phyloP scores from a whole-genome alignment of 441 rosid species.

The Melastoma candidum region DNA sequence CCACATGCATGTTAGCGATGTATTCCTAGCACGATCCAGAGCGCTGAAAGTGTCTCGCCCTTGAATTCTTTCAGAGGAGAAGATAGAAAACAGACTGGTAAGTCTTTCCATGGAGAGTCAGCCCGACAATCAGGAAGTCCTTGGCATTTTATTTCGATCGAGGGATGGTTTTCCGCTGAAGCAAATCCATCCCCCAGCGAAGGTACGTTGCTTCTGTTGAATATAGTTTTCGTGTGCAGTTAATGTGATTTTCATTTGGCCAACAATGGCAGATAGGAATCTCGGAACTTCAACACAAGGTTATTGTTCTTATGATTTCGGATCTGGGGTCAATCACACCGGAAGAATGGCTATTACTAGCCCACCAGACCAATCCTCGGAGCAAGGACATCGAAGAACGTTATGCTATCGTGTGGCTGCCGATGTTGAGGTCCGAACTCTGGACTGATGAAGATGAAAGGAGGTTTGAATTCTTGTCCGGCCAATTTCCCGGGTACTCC shows the following conservation, averaged over 20 bases:
- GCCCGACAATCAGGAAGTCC: constrained; percentile 59
- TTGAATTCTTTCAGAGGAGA: constrained; percentile 31
- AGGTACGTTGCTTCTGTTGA: constrained; percentile 19
- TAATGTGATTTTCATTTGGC: constrained; percentile 12
- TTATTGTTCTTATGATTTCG: constrained; percentile 50
- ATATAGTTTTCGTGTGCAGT: neutral
- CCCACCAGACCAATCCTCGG: constrained; percentile 45
- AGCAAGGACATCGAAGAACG: constrained; percentile 24
- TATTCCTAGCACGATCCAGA: neutral
- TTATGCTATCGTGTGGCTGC: constrained; percentile 60
- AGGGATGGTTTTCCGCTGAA: constrained; percentile 52
- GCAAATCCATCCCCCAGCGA: constrained; percentile 34
- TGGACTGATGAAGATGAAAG: constrained; percentile 50
- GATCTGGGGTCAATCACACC: constrained; percentile 41
- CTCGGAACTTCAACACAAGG: constrained; percentile 49
- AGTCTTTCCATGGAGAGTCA: constrained; percentile 29
- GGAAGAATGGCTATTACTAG: constrained; percentile 44
- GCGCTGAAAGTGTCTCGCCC: constrained; percentile 1
- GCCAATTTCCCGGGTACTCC: constrained; percentile 59
- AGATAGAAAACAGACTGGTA: constrained; percentile 43
- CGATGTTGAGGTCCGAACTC: constrained; percentile 32
- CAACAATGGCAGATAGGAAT: constrained; percentile 36
- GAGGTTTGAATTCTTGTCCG: constrained; percentile 32
- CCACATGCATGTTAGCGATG: constrained; percentile 3
- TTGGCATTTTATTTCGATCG: constrained; percentile 37